These are phyloP conservation scores for Conticribra guillardii DNA, from an alignment of 108 stramenopile genomes.

Conservation along the genomic window DNA sequence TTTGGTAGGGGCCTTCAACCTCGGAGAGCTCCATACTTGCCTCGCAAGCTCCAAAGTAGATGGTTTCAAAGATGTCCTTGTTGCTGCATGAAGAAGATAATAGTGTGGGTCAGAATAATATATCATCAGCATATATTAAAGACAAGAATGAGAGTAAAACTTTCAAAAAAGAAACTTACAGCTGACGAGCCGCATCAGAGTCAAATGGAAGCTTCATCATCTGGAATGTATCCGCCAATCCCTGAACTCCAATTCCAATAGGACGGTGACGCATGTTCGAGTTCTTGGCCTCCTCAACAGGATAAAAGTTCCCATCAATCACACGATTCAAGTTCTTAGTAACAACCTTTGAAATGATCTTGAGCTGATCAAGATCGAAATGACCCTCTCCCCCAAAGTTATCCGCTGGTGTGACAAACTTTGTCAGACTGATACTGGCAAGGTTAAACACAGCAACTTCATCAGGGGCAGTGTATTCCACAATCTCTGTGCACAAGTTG, in stretches of 20 bases:
- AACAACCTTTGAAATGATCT: constrained; percentile 91
- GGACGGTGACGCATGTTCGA: constrained; percentile 99
- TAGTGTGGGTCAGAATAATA: not conserved
- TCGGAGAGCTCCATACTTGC: constrained; percentile 94
- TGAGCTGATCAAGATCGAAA: constrained; percentile 91
- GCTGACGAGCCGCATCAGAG: constrained; percentile 73
- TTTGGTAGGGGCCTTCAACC: constrained; percentile 92
- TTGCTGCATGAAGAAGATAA: constrained; percentile 51
- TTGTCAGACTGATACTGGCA: constrained; percentile 95
- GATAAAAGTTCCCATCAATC: constrained; percentile 99
- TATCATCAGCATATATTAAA: too few relatives aligned
- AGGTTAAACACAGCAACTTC: constrained; percentile 99
- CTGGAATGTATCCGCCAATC: constrained; percentile 97
- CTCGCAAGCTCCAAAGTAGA: constrained; percentile 96
- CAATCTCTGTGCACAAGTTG: constrained; percentile 98
- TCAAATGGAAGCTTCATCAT: constrained; percentile 97
- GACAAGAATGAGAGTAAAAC: not conserved
- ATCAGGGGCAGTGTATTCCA: constrained; percentile 98
- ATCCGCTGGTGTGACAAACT: constrained; percentile 81
- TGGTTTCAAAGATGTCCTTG: constrained; percentile 99
- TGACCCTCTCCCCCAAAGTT: constrained; percentile 43
- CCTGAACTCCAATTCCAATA: constrained; percentile 99
- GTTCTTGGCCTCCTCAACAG: constrained; percentile 82
- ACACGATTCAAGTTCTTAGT: constrained; percentile 97
- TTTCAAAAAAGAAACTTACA: constrained; percentile 41